Conservation (phyloP, 2,329 filamentous ascomycete genomes). For the Alternaria sp. region DNA sequence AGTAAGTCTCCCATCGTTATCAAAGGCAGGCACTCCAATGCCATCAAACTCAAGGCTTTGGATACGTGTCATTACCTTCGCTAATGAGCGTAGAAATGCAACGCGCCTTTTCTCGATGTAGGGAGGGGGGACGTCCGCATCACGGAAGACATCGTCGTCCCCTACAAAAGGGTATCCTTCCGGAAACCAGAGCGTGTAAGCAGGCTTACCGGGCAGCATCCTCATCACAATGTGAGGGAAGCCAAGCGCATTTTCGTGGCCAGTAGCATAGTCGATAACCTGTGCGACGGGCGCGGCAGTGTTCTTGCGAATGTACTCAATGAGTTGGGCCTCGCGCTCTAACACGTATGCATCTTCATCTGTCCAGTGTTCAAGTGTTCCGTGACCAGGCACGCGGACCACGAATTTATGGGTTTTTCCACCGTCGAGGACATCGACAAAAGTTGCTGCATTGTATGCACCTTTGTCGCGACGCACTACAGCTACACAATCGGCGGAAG, state of each 20-base stretch:
- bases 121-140: conserved; percentile 1
- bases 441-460: neutral
- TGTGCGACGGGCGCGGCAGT: conserved; percentile 24
- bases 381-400: conserved; percentile 11
- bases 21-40: neutral
- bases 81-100: neutral
- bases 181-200: conserved; percentile 14
- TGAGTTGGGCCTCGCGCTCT: conserved; percentile 9
- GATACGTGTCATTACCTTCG: neutral
- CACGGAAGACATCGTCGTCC: conserved; percentile 16
- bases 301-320: conserved; percentile 16
- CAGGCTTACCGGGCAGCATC: conserved; percentile 12
- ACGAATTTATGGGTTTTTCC: conserved; percentile 1
- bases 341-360: conserved; percentile 14
- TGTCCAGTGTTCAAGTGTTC: conserved; percentile 18
- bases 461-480: neutral
- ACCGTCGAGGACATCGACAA: neutral
- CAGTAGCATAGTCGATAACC: conserved; percentile 18
- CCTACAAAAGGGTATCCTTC: conserved; percentile 9
- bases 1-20: neutral
- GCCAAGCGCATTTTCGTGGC: conserved; percentile 20
- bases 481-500: neutral
- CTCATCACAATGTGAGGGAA: conserved; percentile 31
- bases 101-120: conserved; percentile 6
- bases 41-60: neutral